Percentiles rank a stretch among this genome's conserved stretches.
phyloP scores from a whole-genome alignment of 2,329 filamentous ascomycete species.

The Colletotrichum simmondsii region DNA sequence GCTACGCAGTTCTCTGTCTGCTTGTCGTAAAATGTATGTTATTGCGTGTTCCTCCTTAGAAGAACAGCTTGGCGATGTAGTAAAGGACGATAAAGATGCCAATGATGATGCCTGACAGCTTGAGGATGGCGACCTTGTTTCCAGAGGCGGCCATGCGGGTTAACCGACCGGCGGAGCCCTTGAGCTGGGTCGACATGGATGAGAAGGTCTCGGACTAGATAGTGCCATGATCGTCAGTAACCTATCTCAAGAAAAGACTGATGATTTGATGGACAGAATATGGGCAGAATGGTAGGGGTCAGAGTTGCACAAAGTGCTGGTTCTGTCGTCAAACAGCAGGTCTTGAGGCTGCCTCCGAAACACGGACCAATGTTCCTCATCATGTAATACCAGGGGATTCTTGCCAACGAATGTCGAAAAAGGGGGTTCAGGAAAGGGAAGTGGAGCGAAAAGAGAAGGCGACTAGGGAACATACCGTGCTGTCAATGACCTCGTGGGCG shows the following conservation, averaged over 20 bases:
- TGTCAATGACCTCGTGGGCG: conserved; percentile 88
- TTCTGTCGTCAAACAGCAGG: conserved; percentile 83
- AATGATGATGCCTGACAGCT: conserved; percentile 86
- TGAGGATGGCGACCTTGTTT: conserved; percentile 91
- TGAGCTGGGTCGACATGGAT: conserved; percentile 83
- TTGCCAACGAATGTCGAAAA: not conserved
- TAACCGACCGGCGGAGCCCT: conserved; percentile 83
- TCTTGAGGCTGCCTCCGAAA: conserved; percentile 95
- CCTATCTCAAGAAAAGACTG: not conserved
- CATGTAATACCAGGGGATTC: conserved; percentile 53
- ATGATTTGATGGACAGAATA: not conserved
- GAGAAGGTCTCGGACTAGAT: conserved; percentile 89
- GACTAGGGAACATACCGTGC: conserved; percentile 69
- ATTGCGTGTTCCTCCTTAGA: conserved; percentile 49
- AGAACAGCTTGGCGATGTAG: conserved; percentile 74
- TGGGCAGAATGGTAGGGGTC: conserved; percentile 50
- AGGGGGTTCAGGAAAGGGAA: not conserved
- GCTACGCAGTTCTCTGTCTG: not conserved
- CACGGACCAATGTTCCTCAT: conserved; percentile 96
- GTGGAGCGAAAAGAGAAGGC: not conserved
- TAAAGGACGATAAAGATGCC: conserved; percentile 79
- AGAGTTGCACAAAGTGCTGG: conserved; percentile 81
- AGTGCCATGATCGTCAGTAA: not conserved
- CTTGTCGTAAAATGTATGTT: not conserved
- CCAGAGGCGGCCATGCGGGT: conserved; percentile 91